Evolutionary conservation across 768 basidiomycete genomes (phyloP).

Genomic region (Floccularia luteovirens): DNA sequence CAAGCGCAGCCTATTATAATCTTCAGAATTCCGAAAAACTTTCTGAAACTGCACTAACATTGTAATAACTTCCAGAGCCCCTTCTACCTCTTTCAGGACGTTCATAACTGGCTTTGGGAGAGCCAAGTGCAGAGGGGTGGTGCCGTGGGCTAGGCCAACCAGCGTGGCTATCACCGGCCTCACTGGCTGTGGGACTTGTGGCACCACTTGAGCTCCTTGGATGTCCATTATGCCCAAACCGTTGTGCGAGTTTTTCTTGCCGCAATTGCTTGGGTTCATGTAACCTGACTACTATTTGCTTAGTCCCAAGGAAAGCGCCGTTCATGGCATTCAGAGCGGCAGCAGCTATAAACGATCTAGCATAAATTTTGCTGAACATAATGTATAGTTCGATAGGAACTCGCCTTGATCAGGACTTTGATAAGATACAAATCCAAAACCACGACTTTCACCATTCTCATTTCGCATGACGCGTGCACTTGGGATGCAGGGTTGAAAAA

Average conservation of each 20-base stretch:
- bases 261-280: slow-evolving; percentile 91
- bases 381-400: neutral
- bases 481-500: neutral
- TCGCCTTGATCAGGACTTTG: slow-evolving; percentile 79
- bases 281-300: slow-evolving; percentile 78
- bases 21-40: slow-evolving; percentile 4
- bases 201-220: slow-evolving; percentile 77
- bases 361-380: neutral
- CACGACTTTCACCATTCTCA: slow-evolving; percentile 71
- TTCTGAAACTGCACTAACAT: slow-evolving; percentile 37
- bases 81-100: slow-evolving; percentile 61
- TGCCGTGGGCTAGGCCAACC: slow-evolving; percentile 73
- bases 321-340: slow-evolving; percentile 81
- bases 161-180: slow-evolving; percentile 67
- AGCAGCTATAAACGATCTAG: slow-evolving; percentile 35
- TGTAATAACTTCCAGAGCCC: slow-evolving; percentile 83
- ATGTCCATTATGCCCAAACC: slow-evolving; percentile 77
- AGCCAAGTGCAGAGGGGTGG: slow-evolving; percentile 42
- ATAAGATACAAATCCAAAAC: slow-evolving; percentile 89
- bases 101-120: slow-evolving; percentile 48
- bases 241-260: slow-evolving; percentile 79
- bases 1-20: slow-evolving; percentile 59
- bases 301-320: slow-evolving; percentile 58
- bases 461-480: slow-evolving; percentile 93
- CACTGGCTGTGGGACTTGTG: slow-evolving; percentile 78